A percentile compares a stretch with the other conserved stretches of the same genome.
Evolutionary conservation across 2,329 filamentous ascomycete species (phyloP).

Genomic region (Pseudogymnoascus sp.): DNA sequence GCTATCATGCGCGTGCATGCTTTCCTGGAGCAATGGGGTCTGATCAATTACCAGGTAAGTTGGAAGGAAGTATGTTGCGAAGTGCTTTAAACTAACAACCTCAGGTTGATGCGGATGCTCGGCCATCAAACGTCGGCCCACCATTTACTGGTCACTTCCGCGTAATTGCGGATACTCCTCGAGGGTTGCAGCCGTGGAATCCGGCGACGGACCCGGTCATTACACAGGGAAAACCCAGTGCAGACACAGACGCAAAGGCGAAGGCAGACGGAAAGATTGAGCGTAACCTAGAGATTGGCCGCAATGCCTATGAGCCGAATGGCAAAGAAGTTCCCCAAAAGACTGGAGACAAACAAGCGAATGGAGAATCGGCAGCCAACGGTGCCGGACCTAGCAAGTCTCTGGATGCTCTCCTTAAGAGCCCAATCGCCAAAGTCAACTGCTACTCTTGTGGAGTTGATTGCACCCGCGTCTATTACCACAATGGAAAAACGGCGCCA

Average conservation of each 20-base stretch:
- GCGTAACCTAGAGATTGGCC: constrained; percentile 82
- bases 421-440: constrained; percentile 60
- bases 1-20: constrained; percentile 98
- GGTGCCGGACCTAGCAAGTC: constrained; percentile 43
- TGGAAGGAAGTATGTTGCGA: not conserved
- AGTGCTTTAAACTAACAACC: constrained; percentile 23
- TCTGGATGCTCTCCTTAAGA: constrained; percentile 54
- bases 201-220: constrained; percentile 69
- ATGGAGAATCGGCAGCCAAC: constrained; percentile 60
- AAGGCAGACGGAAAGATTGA: constrained; percentile 62
- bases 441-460: constrained; percentile 91
- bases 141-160: constrained; percentile 97
- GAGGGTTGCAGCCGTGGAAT: constrained; percentile 91
- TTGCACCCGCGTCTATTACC: constrained; percentile 65
- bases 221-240: constrained; percentile 50
- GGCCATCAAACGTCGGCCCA: constrained; percentile 89
- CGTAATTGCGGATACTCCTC: constrained; percentile 88
- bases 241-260: constrained; percentile 44
- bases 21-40: constrained; percentile 95
- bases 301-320: constrained; percentile 91
- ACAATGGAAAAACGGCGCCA: constrained; percentile 49
- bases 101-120: constrained; percentile 90
- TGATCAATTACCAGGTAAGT: constrained; percentile 95
- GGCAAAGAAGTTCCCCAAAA: constrained; percentile 70
- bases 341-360: constrained; percentile 57